A percentile compares a stretch with the other conserved stretches of the same genome.
phyloP scores from a whole-genome alignment of 148 eudicot genomes.

The Camellia granthamiana region DNA sequence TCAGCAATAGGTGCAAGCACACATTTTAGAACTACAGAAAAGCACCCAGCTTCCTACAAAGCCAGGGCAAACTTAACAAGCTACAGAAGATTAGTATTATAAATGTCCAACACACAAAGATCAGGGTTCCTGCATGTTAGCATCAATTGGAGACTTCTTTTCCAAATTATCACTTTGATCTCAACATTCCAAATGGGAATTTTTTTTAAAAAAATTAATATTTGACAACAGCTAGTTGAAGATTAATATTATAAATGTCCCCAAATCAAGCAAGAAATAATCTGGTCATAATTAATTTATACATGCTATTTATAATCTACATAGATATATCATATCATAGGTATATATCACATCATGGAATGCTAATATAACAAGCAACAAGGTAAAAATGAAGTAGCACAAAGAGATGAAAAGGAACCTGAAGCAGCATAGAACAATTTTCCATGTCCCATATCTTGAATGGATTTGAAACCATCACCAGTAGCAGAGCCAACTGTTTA shows the following conservation, averaged over 20 bases:
- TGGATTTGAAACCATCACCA: slow-evolving; percentile 71
- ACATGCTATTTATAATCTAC: not conserved
- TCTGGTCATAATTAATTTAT: not conserved
- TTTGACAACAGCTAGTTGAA: not conserved
- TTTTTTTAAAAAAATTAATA: not conserved
- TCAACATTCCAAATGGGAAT: slow-evolving; percentile 1
- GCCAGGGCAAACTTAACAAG: too few relatives aligned
- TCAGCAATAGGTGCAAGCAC: too few relatives aligned
- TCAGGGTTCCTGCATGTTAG: not conserved
- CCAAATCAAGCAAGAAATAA: not conserved
- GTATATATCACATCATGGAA: not conserved
- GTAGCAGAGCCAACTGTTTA: slow-evolving; percentile 54
- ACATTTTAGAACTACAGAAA: too few relatives aligned
- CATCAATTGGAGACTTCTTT: not conserved
- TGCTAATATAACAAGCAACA: not conserved
- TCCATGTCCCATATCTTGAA: slow-evolving; percentile 74
- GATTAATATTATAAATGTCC: not conserved
- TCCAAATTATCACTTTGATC: not conserved
- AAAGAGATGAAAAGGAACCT: slow-evolving; percentile 33
- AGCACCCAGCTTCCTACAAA: too few relatives aligned
- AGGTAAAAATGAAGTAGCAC: not conserved
- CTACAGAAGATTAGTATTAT: too few relatives aligned
- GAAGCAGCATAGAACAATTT: slow-evolving; percentile 41
- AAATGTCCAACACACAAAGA: not conserved
- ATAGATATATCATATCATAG: not conserved